Percentiles rank a stretch among this genome's conserved stretches.
phyloP scores from a whole-genome alignment of 1,284 basidiomycete genomes.

The Salmacisia buchloeana region DNA sequence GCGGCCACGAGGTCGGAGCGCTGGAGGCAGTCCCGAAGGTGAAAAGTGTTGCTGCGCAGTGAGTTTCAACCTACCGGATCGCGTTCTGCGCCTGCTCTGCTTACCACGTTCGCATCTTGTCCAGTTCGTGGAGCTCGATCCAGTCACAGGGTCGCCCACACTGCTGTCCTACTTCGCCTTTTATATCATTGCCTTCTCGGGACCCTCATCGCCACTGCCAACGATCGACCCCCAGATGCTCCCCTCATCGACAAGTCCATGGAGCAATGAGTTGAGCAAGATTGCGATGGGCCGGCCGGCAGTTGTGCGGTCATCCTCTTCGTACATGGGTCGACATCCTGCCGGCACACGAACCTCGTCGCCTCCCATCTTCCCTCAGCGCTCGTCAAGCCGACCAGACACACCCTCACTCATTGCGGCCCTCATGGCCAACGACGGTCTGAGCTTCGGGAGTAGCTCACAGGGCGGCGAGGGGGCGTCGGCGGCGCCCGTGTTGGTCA shows the following conservation, averaged over 20 bases:
- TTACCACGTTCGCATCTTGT: not conserved
- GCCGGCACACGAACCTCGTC: not conserved
- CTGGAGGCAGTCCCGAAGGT: not conserved
- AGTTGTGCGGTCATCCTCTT: not conserved
- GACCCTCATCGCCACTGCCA: not conserved
- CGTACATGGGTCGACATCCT: not conserved
- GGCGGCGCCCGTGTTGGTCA: not conserved
- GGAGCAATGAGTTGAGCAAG: not conserved
- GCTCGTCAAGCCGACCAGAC: not conserved
- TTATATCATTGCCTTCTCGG: slow-evolving; percentile 4
- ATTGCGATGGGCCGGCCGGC: not conserved
- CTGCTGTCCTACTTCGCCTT: slow-evolving; percentile 21
- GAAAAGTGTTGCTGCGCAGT: slow-evolving; percentile 19
- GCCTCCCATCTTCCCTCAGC: not conserved
- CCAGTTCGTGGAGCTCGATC: slow-evolving; percentile 24
- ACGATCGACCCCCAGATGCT: not conserved
- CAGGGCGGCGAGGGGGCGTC: not conserved
- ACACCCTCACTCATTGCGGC: slow-evolving; percentile 7
- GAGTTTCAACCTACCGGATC: not conserved
- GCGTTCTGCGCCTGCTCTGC: no score
- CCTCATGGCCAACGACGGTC: not conserved
- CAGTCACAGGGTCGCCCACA: slow-evolving; percentile 7
- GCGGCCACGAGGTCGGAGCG: slow-evolving; percentile 15
- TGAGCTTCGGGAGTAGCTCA: slow-evolving; percentile 1
- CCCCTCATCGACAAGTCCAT: not conserved